phyloP scores from a whole-genome alignment of 2,329 filamentous ascomycete species.

The Annulohypoxylon truncatum region DNA sequence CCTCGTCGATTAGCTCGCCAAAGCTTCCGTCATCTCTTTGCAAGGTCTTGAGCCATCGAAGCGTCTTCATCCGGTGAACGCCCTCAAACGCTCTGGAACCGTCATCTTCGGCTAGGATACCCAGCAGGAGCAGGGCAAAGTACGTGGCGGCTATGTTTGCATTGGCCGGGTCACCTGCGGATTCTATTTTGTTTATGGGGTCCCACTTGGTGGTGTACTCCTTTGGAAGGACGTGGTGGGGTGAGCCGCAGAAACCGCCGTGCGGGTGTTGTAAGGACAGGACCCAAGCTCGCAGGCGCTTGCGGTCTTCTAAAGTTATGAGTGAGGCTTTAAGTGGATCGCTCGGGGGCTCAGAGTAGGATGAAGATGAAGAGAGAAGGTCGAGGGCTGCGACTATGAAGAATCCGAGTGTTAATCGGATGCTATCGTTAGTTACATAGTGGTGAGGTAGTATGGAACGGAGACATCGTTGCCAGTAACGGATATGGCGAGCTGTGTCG shows the following conservation, averaged over 20 bases:
- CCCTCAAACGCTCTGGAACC: conserved; percentile 64
- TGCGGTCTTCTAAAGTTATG: conserved; percentile 58
- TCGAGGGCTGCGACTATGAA: conserved; percentile 90
- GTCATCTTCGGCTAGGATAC: conserved; percentile 59
- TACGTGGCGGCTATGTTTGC: conserved; percentile 88
- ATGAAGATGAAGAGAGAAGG: conserved; percentile 74
- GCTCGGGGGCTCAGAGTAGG: conserved; percentile 53
- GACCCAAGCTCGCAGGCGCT: conserved; percentile 76
- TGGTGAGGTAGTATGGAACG: conserved; percentile 81
- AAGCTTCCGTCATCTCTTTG: conserved; percentile 91
- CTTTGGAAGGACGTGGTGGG: conserved; percentile 68
- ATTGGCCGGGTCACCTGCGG: conserved; percentile 56
- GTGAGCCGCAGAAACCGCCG: conserved; percentile 90
- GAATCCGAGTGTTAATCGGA: conserved; percentile 87
- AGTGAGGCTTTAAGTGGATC: conserved; percentile 68
- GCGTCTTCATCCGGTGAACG: conserved; percentile 74
- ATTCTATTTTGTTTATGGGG: conserved; percentile 47
- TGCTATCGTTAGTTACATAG: conserved; percentile 91
- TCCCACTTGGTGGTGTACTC: conserved; percentile 52
- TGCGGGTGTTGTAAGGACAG: conserved; percentile 85
- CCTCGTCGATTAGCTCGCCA: conserved; percentile 78
- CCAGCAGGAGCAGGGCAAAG: conserved; percentile 83
- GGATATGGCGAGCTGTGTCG: conserved; percentile 77
- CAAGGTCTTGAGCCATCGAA: conserved; percentile 79
- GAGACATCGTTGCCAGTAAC: conserved; percentile 93